Evolutionary conservation across 2,329 filamentous ascomycete genomes (phyloP).

Genomic region (Rutstroemia sydowiana): DNA sequence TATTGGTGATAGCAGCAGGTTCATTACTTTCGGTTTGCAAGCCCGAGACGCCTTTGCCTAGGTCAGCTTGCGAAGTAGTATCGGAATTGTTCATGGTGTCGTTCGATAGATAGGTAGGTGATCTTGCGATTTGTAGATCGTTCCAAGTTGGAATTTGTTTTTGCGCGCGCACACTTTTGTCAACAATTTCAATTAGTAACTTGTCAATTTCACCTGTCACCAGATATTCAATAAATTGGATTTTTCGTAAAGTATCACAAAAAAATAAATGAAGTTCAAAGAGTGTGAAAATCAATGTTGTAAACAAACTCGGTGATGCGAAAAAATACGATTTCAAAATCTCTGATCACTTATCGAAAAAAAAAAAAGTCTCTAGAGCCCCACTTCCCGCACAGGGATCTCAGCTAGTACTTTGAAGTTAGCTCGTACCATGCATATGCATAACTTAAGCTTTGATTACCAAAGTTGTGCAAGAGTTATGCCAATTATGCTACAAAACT

Average conservation of each 20-base stretch:
- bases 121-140: too few species aligned
- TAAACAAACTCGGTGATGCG: too few species aligned
- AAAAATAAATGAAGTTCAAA: too few species aligned
- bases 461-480: neutral
- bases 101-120: neutral
- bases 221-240: neutral
- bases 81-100: slow-evolving; percentile 2
- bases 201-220: neutral
- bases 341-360: too few species aligned
- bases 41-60: neutral
- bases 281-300: neutral
- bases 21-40: neutral
- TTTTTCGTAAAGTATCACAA: too few species aligned
- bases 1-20: neutral
- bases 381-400: neutral
- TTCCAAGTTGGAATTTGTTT: too few species aligned
- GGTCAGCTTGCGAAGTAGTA: neutral
- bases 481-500: neutral
- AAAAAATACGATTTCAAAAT: neutral
- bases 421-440: neutral
- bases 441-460: neutral
- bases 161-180: neutral
- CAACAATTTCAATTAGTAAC: neutral
- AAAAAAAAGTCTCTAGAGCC: too few species aligned
- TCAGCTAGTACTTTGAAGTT: neutral